Base-by-base conservation (phyloP, 805 yeast species). In the Candida morakotiae region DNA sequence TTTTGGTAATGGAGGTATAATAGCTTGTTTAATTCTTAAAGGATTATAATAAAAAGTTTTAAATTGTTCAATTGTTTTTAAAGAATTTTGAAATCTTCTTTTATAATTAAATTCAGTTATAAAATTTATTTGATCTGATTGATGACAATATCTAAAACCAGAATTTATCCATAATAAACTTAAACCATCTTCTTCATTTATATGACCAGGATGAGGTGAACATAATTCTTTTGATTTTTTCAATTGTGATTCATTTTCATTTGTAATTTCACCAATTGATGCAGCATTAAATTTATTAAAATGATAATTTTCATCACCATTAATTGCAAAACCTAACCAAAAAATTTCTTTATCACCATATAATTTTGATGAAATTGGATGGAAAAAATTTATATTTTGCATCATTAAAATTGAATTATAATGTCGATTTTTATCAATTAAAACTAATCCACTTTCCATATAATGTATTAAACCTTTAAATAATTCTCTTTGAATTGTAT, bases 1-100 rank as follows among this genome's bases (percentile, higher is more conserved):
- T 49, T 49, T 63, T 55, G 51, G 63, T 62, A 30, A 69, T 25
- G 82, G 81, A 24, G 83, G 82, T 9, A 75, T 64, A 11, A 79
- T 42, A 1, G 75, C 74, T 13, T 71, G 64, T 6, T 56, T 58
- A 29, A 79, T 68, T 29, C 55, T 58, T 30, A 75, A 45, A 3
- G 64, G 63, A 9, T 50, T 42, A 30, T 47, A 44, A 41, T 61
- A 70, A 31, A 52, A 50, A 16, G 53, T 38, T 34, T 47, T 51
- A 44, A 69, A 48, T 35, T 40, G 34, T 15, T 48, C 47, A 10
- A 47, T 39, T 11, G 49, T 45, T 20, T 46, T 48, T 22, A 55
- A 40, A 15, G 46, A 49, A n/a, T n/a, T n/a, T 22, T 53, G 52
- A 29, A 55, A 63, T 29, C 60, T 45, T 10, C 44, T 48, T 5